Conservation (phyloP, 768 basidiomycete genomes). For the Hygrophorus russula region DNA sequence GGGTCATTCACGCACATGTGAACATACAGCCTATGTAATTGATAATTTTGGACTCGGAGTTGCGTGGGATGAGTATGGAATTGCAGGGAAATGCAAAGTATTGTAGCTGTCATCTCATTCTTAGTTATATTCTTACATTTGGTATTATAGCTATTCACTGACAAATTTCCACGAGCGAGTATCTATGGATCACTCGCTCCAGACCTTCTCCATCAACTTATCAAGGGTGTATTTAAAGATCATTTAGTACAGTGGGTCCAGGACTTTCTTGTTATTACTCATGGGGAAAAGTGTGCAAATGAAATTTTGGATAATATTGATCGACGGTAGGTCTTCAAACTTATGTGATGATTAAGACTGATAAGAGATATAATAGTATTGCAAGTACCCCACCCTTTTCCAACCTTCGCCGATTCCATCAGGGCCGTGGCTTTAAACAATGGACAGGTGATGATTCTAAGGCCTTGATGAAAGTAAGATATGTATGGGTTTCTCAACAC, state of each 20-base stretch:
- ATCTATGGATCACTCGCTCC: slow-evolving; percentile 22
- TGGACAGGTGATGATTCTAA: slow-evolving; percentile 9
- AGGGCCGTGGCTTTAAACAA: slow-evolving; percentile 7
- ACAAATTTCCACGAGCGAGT: slow-evolving; percentile 21
- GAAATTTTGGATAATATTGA: slow-evolving; percentile 24
- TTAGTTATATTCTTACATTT: not conserved
- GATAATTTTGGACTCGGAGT: slow-evolving; percentile 14
- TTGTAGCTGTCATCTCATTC: slow-evolving; percentile 4
- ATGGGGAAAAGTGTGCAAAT: slow-evolving; percentile 13
- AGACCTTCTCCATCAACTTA: slow-evolving; percentile 27
- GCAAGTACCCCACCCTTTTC: slow-evolving; percentile 3
- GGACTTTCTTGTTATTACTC: slow-evolving; percentile 15
- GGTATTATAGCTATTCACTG: slow-evolving; percentile 22
- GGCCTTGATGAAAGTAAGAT: slow-evolving; percentile 6
- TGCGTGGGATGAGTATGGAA: slow-evolving; percentile 23
- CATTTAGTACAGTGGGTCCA: slow-evolving; percentile 26
- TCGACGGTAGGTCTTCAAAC: slow-evolving; percentile 1
- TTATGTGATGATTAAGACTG: not conserved
- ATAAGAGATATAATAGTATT: slow-evolving; percentile 3
- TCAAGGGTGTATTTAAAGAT: slow-evolving; percentile 31
- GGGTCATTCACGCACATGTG: slow-evolving; percentile 5
- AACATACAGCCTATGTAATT: slow-evolving; percentile 12
- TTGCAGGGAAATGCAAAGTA: slow-evolving; percentile 21
- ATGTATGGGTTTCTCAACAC: not conserved
- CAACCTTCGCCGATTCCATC: slow-evolving; percentile 4